These are phyloP conservation scores for Talaromyces sp. DNA, from an alignment of 2,329 filamentous ascomycete species.

Conservation along the genomic window DNA sequence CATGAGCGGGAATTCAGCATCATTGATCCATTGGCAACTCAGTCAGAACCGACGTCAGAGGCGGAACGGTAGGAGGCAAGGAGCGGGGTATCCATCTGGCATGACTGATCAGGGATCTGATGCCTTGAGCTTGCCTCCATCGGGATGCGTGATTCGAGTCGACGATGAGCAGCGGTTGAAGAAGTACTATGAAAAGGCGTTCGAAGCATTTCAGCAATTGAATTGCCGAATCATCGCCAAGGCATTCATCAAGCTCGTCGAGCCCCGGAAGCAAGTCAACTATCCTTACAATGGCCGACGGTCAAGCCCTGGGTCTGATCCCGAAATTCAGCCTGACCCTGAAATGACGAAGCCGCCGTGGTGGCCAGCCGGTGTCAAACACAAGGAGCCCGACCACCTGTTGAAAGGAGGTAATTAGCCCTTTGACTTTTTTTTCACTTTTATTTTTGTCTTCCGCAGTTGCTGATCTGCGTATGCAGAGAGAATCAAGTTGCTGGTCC, in stretches of 20 bases:
- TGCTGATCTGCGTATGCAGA: constrained; percentile 18
- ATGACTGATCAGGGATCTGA: constrained; percentile 28
- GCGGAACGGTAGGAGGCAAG: constrained; percentile 8
- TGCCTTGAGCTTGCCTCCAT: constrained; percentile 27
- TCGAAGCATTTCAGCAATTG: constrained; percentile 37
- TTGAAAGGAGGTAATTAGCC: constrained; percentile 33
- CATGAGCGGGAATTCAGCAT: not conserved
- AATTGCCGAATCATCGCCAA: constrained; percentile 39
- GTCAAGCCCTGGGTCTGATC: constrained; percentile 14
- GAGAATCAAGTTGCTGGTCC: constrained; percentile 34
- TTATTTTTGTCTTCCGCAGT: not conserved
- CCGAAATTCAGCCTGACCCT: constrained; percentile 27
- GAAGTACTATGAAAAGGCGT: constrained; percentile 34
- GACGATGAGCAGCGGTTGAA: constrained; percentile 22
- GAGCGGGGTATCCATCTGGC: constrained; percentile 14
- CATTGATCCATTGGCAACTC: constrained; percentile 13
- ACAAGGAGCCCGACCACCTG: constrained; percentile 43
- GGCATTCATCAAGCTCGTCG: constrained; percentile 38
- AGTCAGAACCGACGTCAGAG: constrained; percentile 13
- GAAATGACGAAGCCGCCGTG: constrained; percentile 37
- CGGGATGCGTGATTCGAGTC: constrained; percentile 16
- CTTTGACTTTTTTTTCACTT: not conserved
- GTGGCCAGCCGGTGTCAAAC: constrained; percentile 36
- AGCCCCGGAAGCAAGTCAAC: constrained; percentile 41
- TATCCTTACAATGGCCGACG: constrained; percentile 41